These are phyloP conservation scores for Termitomyces sp. DNA, from an alignment of 768 basidiomycete species.

Conservation along the genomic window DNA sequence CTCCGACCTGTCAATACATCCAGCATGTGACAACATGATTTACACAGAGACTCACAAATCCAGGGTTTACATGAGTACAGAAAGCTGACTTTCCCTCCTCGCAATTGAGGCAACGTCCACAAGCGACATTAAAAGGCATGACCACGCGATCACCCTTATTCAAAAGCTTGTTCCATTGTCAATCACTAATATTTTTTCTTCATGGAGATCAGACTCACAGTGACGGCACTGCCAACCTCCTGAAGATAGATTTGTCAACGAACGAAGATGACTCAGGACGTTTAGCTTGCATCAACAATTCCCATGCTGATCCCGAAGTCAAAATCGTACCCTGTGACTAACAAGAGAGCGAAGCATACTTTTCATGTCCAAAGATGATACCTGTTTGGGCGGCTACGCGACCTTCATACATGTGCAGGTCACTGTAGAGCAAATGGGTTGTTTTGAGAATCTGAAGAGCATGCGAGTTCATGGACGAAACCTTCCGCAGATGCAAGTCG, in stretches of 20 bases:
- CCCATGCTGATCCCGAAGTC: conserved; percentile 35
- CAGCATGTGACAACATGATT: not conserved
- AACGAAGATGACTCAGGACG: not conserved
- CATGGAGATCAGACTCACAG: conserved; percentile 23
- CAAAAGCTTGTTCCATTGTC: conserved; percentile 30
- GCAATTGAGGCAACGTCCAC: conserved; percentile 56
- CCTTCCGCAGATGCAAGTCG: conserved; percentile 52
- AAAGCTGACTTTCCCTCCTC: conserved; percentile 51
- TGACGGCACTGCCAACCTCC: conserved; percentile 44
- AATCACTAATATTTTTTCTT: not conserved
- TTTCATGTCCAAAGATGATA: conserved; percentile 54
- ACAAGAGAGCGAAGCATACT: conserved; percentile 26
- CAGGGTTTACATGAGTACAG: conserved; percentile 56
- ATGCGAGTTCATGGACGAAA: conserved; percentile 6
- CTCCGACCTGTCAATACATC: conserved; percentile 36
- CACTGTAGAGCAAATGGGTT: conserved; percentile 24
- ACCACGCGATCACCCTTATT: conserved; percentile 60
- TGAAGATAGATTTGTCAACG: conserved; percentile 9
- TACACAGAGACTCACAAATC: conserved; percentile 39
- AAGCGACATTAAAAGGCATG: conserved; percentile 59
- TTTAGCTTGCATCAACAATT: conserved; percentile 38
- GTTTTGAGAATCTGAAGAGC: too few relatives aligned
- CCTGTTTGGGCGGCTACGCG: conserved; percentile 47
- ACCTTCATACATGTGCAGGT: conserved; percentile 57
- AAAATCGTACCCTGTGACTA: not conserved